Evolutionary conservation across 2,329 filamentous ascomycete species (phyloP).

Genomic region (Scortechinia acanthostroma): DNA sequence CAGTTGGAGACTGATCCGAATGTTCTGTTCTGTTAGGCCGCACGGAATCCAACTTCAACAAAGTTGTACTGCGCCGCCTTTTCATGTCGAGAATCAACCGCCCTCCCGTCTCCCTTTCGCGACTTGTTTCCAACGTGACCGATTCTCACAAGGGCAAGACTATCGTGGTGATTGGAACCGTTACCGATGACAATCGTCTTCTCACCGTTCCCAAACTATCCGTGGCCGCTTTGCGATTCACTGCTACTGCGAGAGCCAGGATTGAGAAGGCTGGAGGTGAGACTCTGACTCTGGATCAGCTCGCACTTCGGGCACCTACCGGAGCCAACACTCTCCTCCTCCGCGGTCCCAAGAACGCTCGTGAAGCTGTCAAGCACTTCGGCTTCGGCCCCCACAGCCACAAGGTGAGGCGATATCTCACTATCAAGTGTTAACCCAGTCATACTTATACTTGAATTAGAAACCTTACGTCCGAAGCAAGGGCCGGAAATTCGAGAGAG

Average conservation of each 20-base stretch:
- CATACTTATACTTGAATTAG: slow-evolving; percentile 34
- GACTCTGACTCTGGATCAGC: slow-evolving; percentile 91
- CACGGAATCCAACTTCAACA: slow-evolving; percentile 97
- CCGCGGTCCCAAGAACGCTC: slow-evolving; percentile 94
- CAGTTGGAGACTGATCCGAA: slow-evolving; percentile 4
- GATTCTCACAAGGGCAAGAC: slow-evolving; percentile 69
- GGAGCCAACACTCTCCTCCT: slow-evolving; percentile 95
- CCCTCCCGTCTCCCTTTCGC: slow-evolving; percentile 86
- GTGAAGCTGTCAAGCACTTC: slow-evolving; percentile 98
- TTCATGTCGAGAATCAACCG: slow-evolving; percentile 98
- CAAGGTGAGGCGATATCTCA: slow-evolving; percentile 65
- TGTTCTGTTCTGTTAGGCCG: slow-evolving; percentile 53
- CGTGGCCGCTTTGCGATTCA: slow-evolving; percentile 92
- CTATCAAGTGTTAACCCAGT: slow-evolving; percentile 8
- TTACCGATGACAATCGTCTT: slow-evolving; percentile 96
- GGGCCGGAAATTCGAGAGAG: slow-evolving; percentile 99
- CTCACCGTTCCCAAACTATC: slow-evolving; percentile 79
- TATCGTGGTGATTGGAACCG: slow-evolving; percentile 84
- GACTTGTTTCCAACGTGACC: slow-evolving; percentile 70
- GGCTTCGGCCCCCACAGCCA: slow-evolving; percentile 95
- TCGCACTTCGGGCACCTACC: slow-evolving; percentile 88
- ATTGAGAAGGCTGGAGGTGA: slow-evolving; percentile 91
- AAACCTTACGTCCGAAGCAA: slow-evolving; percentile 97
- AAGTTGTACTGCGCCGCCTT: slow-evolving; percentile 91
- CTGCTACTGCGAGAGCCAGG: slow-evolving; percentile 86